phyloP scores from a whole-genome alignment of 805 yeast species.

The Cyberlindnera bimundalis region DNA sequence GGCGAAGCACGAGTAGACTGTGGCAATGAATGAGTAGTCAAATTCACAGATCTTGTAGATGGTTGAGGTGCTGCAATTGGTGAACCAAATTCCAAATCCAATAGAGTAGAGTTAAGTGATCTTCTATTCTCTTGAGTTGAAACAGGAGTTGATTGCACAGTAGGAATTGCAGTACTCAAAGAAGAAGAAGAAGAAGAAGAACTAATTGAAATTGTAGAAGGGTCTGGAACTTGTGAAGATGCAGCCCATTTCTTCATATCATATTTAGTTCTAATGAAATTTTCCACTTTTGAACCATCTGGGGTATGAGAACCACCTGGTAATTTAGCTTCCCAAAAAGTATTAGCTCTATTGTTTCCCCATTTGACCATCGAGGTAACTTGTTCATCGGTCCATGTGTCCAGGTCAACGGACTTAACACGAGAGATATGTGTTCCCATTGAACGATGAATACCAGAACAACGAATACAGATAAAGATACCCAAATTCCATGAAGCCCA shows the following conservation, averaged over 20 bases:
- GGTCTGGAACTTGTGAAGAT: slow-evolving; percentile 56
- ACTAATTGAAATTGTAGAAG: slow-evolving; percentile 27
- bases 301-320: slow-evolving; percentile 68
- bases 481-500: slow-evolving; percentile 99
- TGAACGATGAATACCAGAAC: slow-evolving; percentile 93
- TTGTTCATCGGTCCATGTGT: slow-evolving; percentile 95
- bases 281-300: slow-evolving; percentile 79
- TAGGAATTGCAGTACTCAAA: slow-evolving; percentile 14
- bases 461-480: slow-evolving; percentile 85
- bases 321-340: slow-evolving; percentile 78
- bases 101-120: slow-evolving; percentile 18
- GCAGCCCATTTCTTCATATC: slow-evolving; percentile 85
- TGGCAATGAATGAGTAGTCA: slow-evolving; percentile 6
- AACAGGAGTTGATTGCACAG: slow-evolving; percentile 4
- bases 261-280: slow-evolving; percentile 88
- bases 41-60: slow-evolving; percentile 1
- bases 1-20: slow-evolving; percentile 2
- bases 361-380: slow-evolving; percentile 74
- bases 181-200: neutral
- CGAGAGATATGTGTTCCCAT: slow-evolving; percentile 94
- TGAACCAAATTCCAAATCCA: slow-evolving; percentile 32
- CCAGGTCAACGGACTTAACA: slow-evolving; percentile 91
- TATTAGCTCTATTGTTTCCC: slow-evolving; percentile 81
- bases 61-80: slow-evolving; percentile 23
- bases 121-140: slow-evolving; percentile 14